Base-by-base conservation (phyloP, 1,139 yeast genomes). In the Hansenula sp. region DNA sequence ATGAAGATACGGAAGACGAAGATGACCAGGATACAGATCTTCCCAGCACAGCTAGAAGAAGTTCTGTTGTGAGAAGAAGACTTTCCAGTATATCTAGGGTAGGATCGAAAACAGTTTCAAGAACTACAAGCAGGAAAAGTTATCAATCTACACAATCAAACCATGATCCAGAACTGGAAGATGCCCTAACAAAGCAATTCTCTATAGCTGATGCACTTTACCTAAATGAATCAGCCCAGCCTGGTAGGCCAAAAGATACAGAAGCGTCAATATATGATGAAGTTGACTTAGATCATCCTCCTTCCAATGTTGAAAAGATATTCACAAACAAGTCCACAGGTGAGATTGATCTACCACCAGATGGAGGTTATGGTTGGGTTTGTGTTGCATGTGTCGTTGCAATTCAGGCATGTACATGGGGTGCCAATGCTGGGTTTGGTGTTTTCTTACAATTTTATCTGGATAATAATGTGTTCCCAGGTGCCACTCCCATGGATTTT, bases 311-410 rank as follows among this genome's bases (percentile, higher is more conserved):
- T 17, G 52, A 52, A 36, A 57, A 53, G 44, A 63, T 62, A 2
- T 63, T 57, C 43, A 62, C 65, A 8, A 57, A 60, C 37, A 51
- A 50, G 36, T 47, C 56, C 2, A 58, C 61, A 0, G 65, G 65
- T 9, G 47, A 51, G 25, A 36, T 62, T 3, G 71, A 67, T 38
- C 65, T 69, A 33, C 84, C 84, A 2, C 81, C 84, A 2, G 93
- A 84, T 62, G 78, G 79, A 24, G 87, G 87, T 0, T 76, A 76
- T 50, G 89, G 88, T 1, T 85, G 93, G 90, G 76, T 81, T 8
- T 73, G 81, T 43, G 79, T 82, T 0, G 44, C 74, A 2, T 76
- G 84, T 51, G 77, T 77, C 1, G 68, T 77, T 60, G 55, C 74
- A 27, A 69, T 81, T 39, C 73, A 75, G 53, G 72, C 79, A 48